Percentiles rank a stretch among this genome's conserved stretches.
phyloP scores from a whole-genome alignment of 257 asterid genomes.

The Petrea volubilis region DNA sequence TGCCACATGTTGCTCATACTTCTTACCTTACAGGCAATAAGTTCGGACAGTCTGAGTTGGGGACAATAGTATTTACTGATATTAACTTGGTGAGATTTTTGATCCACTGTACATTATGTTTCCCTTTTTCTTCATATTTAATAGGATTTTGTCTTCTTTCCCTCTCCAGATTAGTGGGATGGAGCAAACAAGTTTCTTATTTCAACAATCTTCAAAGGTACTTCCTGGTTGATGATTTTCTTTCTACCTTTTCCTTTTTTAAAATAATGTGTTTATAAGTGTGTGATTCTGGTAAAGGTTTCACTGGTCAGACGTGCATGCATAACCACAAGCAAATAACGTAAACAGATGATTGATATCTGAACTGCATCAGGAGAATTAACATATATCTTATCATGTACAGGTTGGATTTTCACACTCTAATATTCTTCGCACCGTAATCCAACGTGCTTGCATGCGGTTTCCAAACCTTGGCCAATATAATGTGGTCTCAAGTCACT shows the following conservation, averaged over 20 bases:
- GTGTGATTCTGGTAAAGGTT: neutral
- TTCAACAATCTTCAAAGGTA: conserved; percentile 96
- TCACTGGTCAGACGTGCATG: neutral
- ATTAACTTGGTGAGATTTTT: conserved; percentile 71
- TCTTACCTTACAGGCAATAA: conserved; percentile 54
- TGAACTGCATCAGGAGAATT: conserved; percentile 9
- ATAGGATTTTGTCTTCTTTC: conserved; percentile 14
- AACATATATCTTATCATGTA: conserved; percentile 14
- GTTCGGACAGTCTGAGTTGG: conserved; percentile 60
- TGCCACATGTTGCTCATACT: conserved; percentile 59
- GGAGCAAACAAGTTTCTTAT: conserved; percentile 94
- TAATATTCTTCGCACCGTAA: conserved; percentile 73
- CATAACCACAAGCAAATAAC: neutral
- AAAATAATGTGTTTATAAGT: neutral
- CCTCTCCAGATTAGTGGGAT: conserved; percentile 79
- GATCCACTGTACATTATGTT: conserved; percentile 12
- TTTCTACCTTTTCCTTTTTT: neutral
- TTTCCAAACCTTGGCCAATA: conserved; percentile 54
- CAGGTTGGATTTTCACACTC: conserved; percentile 96
- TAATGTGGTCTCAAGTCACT: conserved; percentile 48
- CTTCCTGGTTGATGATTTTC: neutral
- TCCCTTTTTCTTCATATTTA: conserved; percentile 11
- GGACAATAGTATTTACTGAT: conserved; percentile 78
- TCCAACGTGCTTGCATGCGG: conserved; percentile 84
- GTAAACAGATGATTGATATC: neutral